phyloP scores from a whole-genome alignment of 164 flowering plant genomes.

The Kingdonia uniflora region DNA sequence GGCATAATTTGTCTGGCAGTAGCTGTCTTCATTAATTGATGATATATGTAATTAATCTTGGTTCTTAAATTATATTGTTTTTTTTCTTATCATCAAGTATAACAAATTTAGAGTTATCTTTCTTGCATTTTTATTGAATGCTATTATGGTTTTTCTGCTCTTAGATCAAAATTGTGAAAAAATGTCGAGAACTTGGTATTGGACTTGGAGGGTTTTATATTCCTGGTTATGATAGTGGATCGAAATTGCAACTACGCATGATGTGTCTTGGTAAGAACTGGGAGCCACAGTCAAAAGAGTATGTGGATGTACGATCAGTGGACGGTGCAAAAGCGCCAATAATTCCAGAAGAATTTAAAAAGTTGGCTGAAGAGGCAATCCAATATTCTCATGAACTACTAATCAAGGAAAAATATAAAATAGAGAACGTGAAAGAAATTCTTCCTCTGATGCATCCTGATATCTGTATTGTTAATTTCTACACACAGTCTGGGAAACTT shows the following conservation, averaged over 20 bases:
- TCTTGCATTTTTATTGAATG: too few relatives aligned
- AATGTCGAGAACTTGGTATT: slow-evolving; percentile 50
- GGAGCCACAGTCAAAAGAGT: slow-evolving; percentile 54
- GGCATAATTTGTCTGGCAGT: too few relatives aligned
- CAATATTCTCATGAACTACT: slow-evolving; percentile 29
- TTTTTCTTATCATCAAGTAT: too few relatives aligned
- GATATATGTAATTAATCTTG: too few relatives aligned
- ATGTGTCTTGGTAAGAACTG: slow-evolving; percentile 90
- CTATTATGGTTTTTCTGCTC: not conserved
- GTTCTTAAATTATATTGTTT: too few relatives aligned
- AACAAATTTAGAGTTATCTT: too few relatives aligned
- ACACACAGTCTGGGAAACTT: slow-evolving; percentile 43
- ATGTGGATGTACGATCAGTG: slow-evolving; percentile 27
- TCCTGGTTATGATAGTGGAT: slow-evolving; percentile 59
- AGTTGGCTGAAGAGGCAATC: slow-evolving; percentile 40
- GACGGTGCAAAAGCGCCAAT: slow-evolving; percentile 55
- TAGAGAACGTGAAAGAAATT: slow-evolving; percentile 15
- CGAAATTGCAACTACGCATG: slow-evolving; percentile 50
- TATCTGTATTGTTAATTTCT: slow-evolving; percentile 75
- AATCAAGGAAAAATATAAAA: slow-evolving; percentile 10
- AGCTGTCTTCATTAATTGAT: too few relatives aligned
- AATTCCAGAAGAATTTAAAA: slow-evolving; percentile 40
- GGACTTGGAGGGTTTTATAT: slow-evolving; percentile 81
- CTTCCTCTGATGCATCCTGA: slow-evolving; percentile 59
- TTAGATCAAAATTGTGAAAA: slow-evolving; percentile 44